A percentile compares a stretch with the other conserved stretches of the same genome.
Conservation (phyloP, 257 asterid genomes). For the Leonotis leonurus region DNA sequence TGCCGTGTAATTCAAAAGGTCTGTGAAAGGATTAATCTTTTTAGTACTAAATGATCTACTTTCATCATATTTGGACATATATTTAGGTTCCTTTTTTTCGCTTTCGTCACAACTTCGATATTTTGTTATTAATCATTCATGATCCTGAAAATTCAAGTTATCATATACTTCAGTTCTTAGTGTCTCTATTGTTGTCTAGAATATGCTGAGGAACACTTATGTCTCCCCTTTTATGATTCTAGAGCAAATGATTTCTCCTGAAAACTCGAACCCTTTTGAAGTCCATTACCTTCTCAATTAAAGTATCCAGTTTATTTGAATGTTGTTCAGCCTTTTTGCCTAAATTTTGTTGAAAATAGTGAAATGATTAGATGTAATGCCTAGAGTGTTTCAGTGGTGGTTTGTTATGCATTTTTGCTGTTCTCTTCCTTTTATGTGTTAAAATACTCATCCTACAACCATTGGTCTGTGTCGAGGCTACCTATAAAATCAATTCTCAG, state of each 20-base stretch:
- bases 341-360: neutral
- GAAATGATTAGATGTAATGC: neutral
- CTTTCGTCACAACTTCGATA: neutral
- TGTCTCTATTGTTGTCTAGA: neutral
- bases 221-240: neutral
- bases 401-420: neutral
- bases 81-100: neutral
- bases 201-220: neutral
- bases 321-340: neutral
- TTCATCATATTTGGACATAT: neutral
- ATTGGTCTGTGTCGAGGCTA: neutral
- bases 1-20: conserved; percentile 98
- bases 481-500: neutral
- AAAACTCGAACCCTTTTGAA: neutral
- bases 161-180: neutral
- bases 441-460: neutral
- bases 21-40: conserved; percentile 12
- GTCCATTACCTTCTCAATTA: neutral
- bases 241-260: neutral
- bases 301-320: neutral
- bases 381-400: neutral
- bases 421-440: neutral
- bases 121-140: neutral
- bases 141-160: neutral
- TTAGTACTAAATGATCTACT: neutral